Evolutionary conservation across 2,329 filamentous ascomycete species (phyloP).

Genomic region (Zymoseptoria tritici): DNA sequence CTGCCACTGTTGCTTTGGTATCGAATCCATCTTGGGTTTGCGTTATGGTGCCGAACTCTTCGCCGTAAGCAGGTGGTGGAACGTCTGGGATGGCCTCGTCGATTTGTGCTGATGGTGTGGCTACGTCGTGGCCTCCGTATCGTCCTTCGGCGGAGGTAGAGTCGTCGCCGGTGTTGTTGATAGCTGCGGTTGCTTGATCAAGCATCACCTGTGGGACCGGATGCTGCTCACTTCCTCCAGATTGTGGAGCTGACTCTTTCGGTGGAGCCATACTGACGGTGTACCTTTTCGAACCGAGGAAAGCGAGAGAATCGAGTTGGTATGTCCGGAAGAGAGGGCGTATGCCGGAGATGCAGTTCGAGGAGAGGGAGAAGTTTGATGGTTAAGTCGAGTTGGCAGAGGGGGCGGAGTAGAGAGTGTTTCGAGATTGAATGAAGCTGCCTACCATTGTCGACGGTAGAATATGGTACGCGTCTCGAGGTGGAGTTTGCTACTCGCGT

Average conservation of each 20-base stretch:
- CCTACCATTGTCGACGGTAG: neutral
- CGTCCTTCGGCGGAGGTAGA: slow-evolving; percentile 11
- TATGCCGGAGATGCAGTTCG: neutral
- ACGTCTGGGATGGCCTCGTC: slow-evolving; percentile 16
- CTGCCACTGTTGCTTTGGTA: slow-evolving; percentile 37
- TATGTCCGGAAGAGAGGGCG: neutral
- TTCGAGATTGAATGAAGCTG: neutral
- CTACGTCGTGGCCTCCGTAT: slow-evolving; percentile 23
- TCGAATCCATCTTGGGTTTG: slow-evolving; percentile 34
- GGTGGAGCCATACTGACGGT: neutral
- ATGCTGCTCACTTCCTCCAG: slow-evolving; percentile 1
- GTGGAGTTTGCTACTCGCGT: neutral
- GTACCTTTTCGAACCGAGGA: neutral
- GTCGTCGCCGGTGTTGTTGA: slow-evolving; percentile 14
- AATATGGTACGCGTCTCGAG: neutral
- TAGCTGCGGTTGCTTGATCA: slow-evolving; percentile 24
- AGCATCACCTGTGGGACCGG: slow-evolving; percentile 21
- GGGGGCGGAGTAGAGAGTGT: neutral
- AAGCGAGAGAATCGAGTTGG: neutral
- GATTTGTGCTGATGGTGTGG: slow-evolving; percentile 7
- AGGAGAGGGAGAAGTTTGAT: neutral
- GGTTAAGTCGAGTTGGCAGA: neutral
- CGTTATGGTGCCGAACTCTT: slow-evolving; percentile 31
- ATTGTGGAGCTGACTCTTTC: neutral
- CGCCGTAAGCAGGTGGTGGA: slow-evolving; percentile 35